Conservation (phyloP, 2,329 filamentous ascomycete genomes). For the Fusarium penzigii region DNA sequence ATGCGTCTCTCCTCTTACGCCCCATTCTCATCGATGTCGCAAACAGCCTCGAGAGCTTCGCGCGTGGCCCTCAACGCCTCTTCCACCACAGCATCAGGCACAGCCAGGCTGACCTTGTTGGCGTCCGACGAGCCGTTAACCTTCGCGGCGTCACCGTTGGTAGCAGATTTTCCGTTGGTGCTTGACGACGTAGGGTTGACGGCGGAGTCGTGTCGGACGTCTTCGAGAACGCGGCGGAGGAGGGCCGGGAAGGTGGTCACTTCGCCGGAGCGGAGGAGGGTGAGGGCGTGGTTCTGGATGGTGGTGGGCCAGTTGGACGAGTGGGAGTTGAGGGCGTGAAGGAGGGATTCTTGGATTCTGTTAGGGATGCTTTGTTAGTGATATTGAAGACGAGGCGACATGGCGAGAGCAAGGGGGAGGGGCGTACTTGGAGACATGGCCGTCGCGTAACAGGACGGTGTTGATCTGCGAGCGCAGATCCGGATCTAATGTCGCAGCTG, state of each 20-base stretch:
- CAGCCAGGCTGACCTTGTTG: conserved; percentile 46
- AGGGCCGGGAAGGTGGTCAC: conserved; percentile 62
- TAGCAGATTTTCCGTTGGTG: conserved; percentile 36
- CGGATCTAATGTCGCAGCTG: conserved; percentile 60
- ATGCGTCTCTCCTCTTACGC: conserved; percentile 2
- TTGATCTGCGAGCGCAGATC: conserved; percentile 66
- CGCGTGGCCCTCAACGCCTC: conserved; percentile 62
- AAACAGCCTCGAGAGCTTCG: conserved; percentile 57
- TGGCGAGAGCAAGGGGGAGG: not conserved
- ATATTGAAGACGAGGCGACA: not conserved
- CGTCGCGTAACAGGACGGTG: conserved; percentile 56
- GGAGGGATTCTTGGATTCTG: conserved; percentile 65
- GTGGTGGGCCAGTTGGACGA: conserved; percentile 62
- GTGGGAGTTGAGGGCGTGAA: conserved; percentile 62
- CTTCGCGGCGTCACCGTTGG: conserved; percentile 33
- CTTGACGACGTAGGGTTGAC: conserved; percentile 28
- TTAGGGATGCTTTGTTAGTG: conserved; percentile 4
- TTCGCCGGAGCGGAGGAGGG: conserved; percentile 61
- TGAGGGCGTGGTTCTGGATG: conserved; percentile 60
- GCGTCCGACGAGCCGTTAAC: conserved; percentile 28
- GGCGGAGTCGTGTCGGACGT: conserved; percentile 54
- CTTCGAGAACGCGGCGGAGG: conserved; percentile 60
- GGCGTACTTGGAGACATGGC: conserved; percentile 59
- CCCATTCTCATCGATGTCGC: conserved; percentile 37
- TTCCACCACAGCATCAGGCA: conserved; percentile 61